A percentile compares a stretch with the other conserved stretches of the same genome.
phyloP scores from a whole-genome alignment of 2,329 filamentous ascomycete genomes.

The Daldinia eschscholtzii region DNA sequence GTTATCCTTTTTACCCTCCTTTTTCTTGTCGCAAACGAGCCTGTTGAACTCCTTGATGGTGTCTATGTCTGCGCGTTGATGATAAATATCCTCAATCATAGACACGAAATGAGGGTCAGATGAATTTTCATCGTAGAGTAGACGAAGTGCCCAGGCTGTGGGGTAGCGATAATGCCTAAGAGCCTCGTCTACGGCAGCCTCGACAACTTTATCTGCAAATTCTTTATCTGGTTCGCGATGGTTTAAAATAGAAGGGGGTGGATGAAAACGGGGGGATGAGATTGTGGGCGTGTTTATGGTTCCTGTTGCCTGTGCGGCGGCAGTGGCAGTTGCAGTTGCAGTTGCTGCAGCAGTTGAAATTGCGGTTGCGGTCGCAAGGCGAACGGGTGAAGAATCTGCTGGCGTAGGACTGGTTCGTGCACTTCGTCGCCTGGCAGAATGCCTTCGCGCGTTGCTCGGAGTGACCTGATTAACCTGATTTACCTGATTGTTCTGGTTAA shows the following conservation, averaged over 20 bases:
- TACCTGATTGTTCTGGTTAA: background rate
- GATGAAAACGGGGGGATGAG: slow-evolving; percentile 38
- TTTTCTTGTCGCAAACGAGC: slow-evolving; percentile 67
- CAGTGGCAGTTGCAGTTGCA: slow-evolving; percentile 1
- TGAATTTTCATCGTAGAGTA: slow-evolving; percentile 70
- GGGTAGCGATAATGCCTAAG: slow-evolving; percentile 69
- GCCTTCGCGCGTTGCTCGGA: slow-evolving; percentile 44
- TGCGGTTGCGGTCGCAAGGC: slow-evolving; percentile 1
- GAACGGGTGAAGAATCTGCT: slow-evolving; percentile 23
- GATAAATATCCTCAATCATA: slow-evolving; percentile 70
- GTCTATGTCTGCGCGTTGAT: slow-evolving; percentile 66
- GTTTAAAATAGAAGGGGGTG: slow-evolving; percentile 38
- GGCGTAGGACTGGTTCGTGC: slow-evolving; percentile 46
- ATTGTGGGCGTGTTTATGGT: background rate
- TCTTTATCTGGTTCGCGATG: slow-evolving; percentile 56
- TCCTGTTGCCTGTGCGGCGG: background rate
- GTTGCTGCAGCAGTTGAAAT: slow-evolving; percentile 20
- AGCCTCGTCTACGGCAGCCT: slow-evolving; percentile 70
- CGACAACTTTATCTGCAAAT: slow-evolving; percentile 65
- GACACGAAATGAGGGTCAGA: slow-evolving; percentile 65
- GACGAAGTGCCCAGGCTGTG: slow-evolving; percentile 72
- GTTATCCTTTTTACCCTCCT: slow-evolving; percentile 67
- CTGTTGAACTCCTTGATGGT: slow-evolving; percentile 65
- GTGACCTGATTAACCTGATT: slow-evolving; percentile 15
- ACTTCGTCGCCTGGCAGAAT: slow-evolving; percentile 47